phyloP scores from a whole-genome alignment of 768 basidiomycete genomes.

The Lactifluus rugatus region DNA sequence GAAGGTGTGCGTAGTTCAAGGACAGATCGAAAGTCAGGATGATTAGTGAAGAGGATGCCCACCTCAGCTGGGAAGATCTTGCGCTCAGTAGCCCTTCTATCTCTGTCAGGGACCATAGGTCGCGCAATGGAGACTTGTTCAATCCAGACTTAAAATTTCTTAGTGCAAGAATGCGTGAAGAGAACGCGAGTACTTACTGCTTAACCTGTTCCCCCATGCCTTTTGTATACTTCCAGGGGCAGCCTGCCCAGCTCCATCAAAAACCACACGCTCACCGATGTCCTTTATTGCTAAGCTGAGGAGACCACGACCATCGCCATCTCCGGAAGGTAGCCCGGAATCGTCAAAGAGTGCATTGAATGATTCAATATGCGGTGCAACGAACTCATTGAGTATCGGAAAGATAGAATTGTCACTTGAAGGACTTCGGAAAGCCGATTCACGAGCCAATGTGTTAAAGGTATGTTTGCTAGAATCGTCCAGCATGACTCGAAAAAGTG shows the following conservation, averaged over 20 bases:
- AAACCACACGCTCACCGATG: slow-evolving; percentile 86
- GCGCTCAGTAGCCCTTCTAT: slow-evolving; percentile 61
- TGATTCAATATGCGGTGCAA: slow-evolving; percentile 87
- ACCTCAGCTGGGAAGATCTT: slow-evolving; percentile 88
- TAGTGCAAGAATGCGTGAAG: slow-evolving; percentile 11
- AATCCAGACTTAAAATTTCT: slow-evolving; percentile 64
- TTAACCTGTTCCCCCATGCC: slow-evolving; percentile 76
- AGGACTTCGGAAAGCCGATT: slow-evolving; percentile 70
- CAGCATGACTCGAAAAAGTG: slow-evolving; percentile 33
- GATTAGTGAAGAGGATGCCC: slow-evolving; percentile 13
- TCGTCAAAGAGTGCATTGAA: slow-evolving; percentile 97
- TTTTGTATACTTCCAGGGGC: slow-evolving; percentile 42
- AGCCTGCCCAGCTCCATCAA: slow-evolving; percentile 59
- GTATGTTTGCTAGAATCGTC: slow-evolving; percentile 42
- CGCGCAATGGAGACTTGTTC: slow-evolving; percentile 73
- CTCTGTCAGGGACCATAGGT: slow-evolving; percentile 83
- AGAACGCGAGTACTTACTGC: slow-evolving; percentile 45
- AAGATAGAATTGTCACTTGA: slow-evolving; percentile 57
- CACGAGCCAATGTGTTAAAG: slow-evolving; percentile 76
- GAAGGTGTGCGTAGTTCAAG: not conserved
- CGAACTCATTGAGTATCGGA: slow-evolving; percentile 84
- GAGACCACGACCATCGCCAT: slow-evolving; percentile 71
- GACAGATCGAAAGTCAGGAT: not conserved
- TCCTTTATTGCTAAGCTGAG: slow-evolving; percentile 71
- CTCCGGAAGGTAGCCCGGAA: slow-evolving; percentile 63